Conservation (phyloP, 2,329 filamentous ascomycete genomes). For the Fusarium clavum region DNA sequence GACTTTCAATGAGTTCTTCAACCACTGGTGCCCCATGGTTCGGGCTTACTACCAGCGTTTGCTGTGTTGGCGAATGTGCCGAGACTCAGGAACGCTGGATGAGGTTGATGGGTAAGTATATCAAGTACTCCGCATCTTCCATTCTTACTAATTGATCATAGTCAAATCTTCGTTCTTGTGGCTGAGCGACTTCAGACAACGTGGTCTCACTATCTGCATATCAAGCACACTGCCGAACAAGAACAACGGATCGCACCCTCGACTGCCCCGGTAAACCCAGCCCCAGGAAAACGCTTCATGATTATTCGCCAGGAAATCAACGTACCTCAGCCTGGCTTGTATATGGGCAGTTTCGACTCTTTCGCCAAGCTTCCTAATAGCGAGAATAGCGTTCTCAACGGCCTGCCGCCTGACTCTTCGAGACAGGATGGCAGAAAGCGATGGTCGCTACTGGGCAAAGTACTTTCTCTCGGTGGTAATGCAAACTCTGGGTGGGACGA, state of each 20-base stretch:
- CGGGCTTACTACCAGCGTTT: slow-evolving; percentile 92
- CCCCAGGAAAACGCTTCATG: slow-evolving; percentile 85
- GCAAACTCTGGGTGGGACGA: slow-evolving; percentile 52
- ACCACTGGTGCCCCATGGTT: slow-evolving; percentile 96
- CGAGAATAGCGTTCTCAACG: slow-evolving; percentile 40
- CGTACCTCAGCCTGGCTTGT: slow-evolving; percentile 59
- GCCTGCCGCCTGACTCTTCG: slow-evolving; percentile 43
- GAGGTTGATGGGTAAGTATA: slow-evolving; percentile 74
- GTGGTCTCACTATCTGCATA: slow-evolving; percentile 84
- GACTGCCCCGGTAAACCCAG: slow-evolving; percentile 84
- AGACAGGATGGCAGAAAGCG: slow-evolving; percentile 65
- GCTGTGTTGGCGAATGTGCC: slow-evolving; percentile 87
- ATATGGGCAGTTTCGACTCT: slow-evolving; percentile 62
- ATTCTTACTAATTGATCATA: slow-evolving; percentile 52
- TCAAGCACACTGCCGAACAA: slow-evolving; percentile 74
- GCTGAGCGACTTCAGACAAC: slow-evolving; percentile 75
- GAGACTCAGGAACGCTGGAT: slow-evolving; percentile 75
- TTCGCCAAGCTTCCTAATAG: slow-evolving; percentile 50
- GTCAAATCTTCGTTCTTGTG: slow-evolving; percentile 75
- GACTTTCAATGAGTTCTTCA: slow-evolving; percentile 85
- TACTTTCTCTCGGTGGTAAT: slow-evolving; percentile 59
- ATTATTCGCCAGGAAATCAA: slow-evolving; percentile 84
- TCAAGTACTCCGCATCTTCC: slow-evolving; percentile 2
- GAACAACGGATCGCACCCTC: slow-evolving; percentile 70
- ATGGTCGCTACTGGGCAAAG: slow-evolving; percentile 73